These are phyloP conservation scores for Aspergillus sp. DNA, from an alignment of 2,329 filamentous ascomycete genomes.

Conservation along the genomic window DNA sequence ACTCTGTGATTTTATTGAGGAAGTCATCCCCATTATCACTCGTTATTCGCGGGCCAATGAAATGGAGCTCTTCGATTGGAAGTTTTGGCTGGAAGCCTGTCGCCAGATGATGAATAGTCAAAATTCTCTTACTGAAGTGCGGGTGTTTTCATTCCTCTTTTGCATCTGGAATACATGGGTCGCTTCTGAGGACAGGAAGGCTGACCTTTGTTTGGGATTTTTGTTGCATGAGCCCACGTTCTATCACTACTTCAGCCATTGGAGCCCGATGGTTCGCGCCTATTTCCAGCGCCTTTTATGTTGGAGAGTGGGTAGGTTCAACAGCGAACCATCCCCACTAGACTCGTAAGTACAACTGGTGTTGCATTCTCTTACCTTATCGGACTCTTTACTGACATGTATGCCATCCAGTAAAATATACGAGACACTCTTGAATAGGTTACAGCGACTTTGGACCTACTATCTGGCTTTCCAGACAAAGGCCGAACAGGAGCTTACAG, in stretches of 20 bases:
- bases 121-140: slow-evolving; percentile 85
- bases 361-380: neutral
- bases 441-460: slow-evolving; percentile 72
- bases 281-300: slow-evolving; percentile 89
- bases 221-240: slow-evolving; percentile 71
- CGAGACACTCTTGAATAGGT: slow-evolving; percentile 59
- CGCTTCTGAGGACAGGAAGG: slow-evolving; percentile 62
- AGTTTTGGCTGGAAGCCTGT: slow-evolving; percentile 80
- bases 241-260: slow-evolving; percentile 80
- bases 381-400: no score
- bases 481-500: slow-evolving; percentile 53
- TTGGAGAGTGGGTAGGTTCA: slow-evolving; percentile 79
- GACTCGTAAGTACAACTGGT: slow-evolving; percentile 57
- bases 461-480: slow-evolving; percentile 70
- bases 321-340: slow-evolving; percentile 59
- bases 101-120: slow-evolving; percentile 74
- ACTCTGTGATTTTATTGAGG: slow-evolving; percentile 86
- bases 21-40: slow-evolving; percentile 64
- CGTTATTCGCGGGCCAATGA: slow-evolving; percentile 52
- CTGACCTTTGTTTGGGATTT: slow-evolving; percentile 67
- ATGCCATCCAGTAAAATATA: slow-evolving; percentile 58
- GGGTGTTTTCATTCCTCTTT: slow-evolving; percentile 76
- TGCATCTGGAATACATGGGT: slow-evolving; percentile 71
- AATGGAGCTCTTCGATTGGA: slow-evolving; percentile 51
- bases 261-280: slow-evolving; percentile 91